Evolutionary conservation across 208 protist genomes (phyloP).

Genomic region (Novymonas esmeraldas): DNA sequence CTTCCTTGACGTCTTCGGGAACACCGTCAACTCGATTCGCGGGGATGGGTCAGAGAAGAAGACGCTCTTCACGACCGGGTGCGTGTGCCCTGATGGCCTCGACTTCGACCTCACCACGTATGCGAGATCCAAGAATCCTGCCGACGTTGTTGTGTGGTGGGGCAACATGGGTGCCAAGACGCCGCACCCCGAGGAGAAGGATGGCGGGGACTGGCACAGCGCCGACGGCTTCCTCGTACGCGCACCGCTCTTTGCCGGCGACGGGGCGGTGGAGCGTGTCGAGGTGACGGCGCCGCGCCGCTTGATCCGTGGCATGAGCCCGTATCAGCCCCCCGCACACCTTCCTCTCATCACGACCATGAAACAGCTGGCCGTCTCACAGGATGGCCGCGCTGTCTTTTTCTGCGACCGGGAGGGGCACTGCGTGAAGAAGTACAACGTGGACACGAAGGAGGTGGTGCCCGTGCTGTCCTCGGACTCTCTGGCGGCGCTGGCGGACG

Average conservation of each 20-base stretch:
- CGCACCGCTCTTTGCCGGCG: constrained; percentile 25
- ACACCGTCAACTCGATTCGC: constrained; percentile 27
- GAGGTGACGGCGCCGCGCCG: constrained; percentile 16
- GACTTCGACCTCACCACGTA: constrained; percentile 35
- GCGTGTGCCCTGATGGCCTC: constrained; percentile 41
- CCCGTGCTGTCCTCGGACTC: constrained; percentile 38
- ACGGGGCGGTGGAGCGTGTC: constrained; percentile 27
- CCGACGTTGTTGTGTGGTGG: constrained; percentile 38
- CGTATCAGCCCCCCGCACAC: neutral
- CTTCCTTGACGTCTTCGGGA: constrained; percentile 19
- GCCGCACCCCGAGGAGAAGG: constrained; percentile 16
- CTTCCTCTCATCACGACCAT: constrained; percentile 40
- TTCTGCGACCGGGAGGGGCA: constrained; percentile 57
- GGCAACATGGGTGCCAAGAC: constrained; percentile 37
- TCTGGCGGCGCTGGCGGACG: constrained; percentile 20
- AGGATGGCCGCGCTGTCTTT: constrained; percentile 36
- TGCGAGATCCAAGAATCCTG: constrained; percentile 17
- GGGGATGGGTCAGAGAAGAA: constrained; percentile 27
- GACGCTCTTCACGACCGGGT: constrained; percentile 27
- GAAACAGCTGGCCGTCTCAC: constrained; percentile 40
- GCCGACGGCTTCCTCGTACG: constrained; percentile 34
- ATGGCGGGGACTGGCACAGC: constrained; percentile 37
- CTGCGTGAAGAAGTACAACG: constrained; percentile 52
- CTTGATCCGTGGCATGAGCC: constrained; percentile 10
- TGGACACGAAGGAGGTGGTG: constrained; percentile 41